Conservation (phyloP, 768 basidiomycete genomes). For the Gautieria morchelliformis region DNA sequence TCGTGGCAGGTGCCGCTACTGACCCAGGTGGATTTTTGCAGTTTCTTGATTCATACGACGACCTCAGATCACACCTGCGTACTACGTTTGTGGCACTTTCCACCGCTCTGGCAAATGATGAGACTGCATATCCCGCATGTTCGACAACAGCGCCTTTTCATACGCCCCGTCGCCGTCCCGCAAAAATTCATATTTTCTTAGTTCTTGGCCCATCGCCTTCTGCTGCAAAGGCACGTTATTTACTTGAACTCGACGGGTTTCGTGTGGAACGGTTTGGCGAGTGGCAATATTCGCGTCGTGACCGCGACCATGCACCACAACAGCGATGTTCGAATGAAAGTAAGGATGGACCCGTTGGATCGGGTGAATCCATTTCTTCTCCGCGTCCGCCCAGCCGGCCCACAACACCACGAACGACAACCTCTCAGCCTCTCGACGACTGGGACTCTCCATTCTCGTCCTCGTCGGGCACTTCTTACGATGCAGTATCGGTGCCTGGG, state of each 20-base stretch:
- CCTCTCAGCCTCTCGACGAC: not conserved
- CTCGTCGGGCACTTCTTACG: not conserved
- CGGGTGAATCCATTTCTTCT: no score
- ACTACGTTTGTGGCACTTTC: conserved; percentile 70
- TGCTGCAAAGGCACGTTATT: conserved; percentile 49
- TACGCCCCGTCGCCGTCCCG: conserved; percentile 3
- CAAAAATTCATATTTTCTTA: conserved; percentile 47
- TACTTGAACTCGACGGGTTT: conserved; percentile 57
- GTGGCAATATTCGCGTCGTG: not conserved
- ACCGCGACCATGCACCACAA: not conserved
- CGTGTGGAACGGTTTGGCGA: conserved; percentile 33
- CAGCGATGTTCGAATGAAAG: not conserved
- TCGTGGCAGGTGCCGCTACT: not conserved
- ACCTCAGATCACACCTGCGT: conserved; percentile 59
- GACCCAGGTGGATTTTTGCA: not conserved
- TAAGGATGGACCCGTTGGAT: conserved; percentile 1
- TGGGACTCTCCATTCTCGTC: not conserved
- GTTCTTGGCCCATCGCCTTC: conserved; percentile 47
- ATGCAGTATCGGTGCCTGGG: not conserved
- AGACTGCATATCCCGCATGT: conserved; percentile 8
- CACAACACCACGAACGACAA: conserved; percentile 2
- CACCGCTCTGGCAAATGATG: conserved; percentile 42
- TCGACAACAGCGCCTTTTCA: not conserved
- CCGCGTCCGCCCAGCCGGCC: not conserved
- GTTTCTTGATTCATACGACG: conserved; percentile 52